Percentiles rank a stretch among this genome's conserved stretches.
Evolutionary conservation across 306 rosid genomes (phyloP).

Genomic region (Cyclanthera cordifolia): DNA sequence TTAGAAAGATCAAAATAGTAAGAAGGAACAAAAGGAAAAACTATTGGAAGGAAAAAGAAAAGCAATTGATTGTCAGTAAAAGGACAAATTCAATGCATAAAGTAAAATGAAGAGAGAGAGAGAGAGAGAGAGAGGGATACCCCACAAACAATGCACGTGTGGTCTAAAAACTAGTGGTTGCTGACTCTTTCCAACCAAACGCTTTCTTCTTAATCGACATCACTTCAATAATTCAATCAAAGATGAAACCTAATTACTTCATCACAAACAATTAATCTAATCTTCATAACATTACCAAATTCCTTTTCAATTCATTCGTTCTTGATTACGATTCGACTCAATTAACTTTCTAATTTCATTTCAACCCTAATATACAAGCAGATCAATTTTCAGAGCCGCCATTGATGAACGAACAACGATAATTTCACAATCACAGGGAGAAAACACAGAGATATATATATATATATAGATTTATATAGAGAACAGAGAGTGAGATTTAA

Average conservation of each 20-base stretch:
- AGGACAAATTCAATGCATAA: background rate
- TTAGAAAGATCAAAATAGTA: no score
- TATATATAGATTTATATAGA: background rate
- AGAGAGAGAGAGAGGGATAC: no score
- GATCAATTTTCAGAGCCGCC: background rate
- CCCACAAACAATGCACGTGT: conserved; percentile 12
- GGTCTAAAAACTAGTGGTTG: background rate
- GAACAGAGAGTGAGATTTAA: background rate
- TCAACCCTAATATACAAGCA: background rate
- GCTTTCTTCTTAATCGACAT: background rate
- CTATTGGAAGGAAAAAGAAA: no score
- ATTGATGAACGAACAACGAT: background rate
- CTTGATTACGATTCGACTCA: background rate
- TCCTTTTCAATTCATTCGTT: background rate
- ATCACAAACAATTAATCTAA: background rate
- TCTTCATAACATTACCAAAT: background rate
- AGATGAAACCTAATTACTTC: background rate
- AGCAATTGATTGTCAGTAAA: background rate
- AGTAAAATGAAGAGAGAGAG: background rate
- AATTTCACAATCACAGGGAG: conserved; percentile 1
- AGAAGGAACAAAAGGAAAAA: no score
- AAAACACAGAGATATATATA: background rate
- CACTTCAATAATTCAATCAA: background rate
- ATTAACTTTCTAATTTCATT: background rate
- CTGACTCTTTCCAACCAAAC: conserved; percentile 8